Evolutionary conservation across 1,139 yeast species (phyloP).

Genomic region (Lizanozyma gosingica): DNA sequence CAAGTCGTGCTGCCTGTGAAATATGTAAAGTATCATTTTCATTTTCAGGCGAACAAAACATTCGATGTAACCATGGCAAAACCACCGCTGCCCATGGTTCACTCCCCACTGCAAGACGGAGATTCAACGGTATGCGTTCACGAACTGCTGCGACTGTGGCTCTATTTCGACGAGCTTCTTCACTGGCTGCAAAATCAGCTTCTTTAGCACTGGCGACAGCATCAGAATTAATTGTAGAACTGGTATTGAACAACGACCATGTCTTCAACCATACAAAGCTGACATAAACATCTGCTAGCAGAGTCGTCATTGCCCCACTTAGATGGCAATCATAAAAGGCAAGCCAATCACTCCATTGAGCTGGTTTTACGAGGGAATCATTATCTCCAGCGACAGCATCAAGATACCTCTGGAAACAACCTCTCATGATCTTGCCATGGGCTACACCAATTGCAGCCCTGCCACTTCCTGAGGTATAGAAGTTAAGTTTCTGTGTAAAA

Average conservation of each 20-base stretch:
- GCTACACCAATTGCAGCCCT: constrained; percentile 37
- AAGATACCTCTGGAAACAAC: constrained; percentile 62
- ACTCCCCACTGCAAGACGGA: constrained; percentile 22
- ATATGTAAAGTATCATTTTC: neutral
- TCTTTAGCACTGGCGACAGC: constrained; percentile 30
- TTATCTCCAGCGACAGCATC: constrained; percentile 51
- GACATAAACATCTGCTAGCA: constrained; percentile 16
- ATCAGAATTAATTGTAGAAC: constrained; percentile 21
- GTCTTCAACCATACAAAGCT: constrained; percentile 47
- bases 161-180: constrained; percentile 21
- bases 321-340: constrained; percentile 46
- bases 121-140: constrained; percentile 20
- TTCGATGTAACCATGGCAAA: constrained; percentile 23
- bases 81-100: constrained; percentile 12
- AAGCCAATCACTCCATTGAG: constrained; percentile 69
- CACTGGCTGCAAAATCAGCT: constrained; percentile 36
- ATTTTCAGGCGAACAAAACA: constrained; percentile 18
- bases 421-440: constrained; percentile 58
- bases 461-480: constrained; percentile 27
- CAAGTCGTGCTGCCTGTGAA: neutral
- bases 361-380: constrained; percentile 53
- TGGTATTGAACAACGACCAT: constrained; percentile 54
- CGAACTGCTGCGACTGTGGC: constrained; percentile 17
- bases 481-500: constrained; percentile 30
- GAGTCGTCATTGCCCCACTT: constrained; percentile 7